Base-by-base conservation (phyloP, 2,329 filamentous ascomycete genomes). In the Aspergillus clavatus region DNA sequence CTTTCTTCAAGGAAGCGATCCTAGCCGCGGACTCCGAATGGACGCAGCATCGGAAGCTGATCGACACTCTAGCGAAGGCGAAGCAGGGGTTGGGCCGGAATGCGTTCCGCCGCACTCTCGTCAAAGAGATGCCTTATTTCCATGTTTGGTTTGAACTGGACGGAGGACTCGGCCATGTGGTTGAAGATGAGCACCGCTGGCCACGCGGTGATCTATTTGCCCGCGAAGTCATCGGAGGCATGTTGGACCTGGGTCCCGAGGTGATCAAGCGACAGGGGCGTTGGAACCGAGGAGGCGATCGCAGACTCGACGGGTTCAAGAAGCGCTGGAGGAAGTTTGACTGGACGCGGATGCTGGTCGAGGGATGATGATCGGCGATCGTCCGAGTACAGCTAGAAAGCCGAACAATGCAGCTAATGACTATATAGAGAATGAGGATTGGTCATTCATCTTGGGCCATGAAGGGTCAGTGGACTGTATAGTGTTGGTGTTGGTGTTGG, bases 91-190 rank as follows among this genome's bases (percentile, higher is more conserved):
- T 89, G 50, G 93, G 91, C 0, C 86, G 86, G 60, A 68, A 79
- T 42, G 90, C 93, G 1, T 98, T 98, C 66, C 79, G 91, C 1
- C 78, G 83, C 45, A 85, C 80, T 16, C 75, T 98, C 49, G 88
- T 87, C 10, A 95, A 94, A 71, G 91, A 98, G 72, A 91, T 94
- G 87, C 91, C 94, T 0, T 98, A 98, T 66, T 98, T 98, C 60
- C 93, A 98, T 66, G 91, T 84, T 16, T 98, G 91, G 90, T 97
- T 97, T 63, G 81, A 82, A 42, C 73, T 98, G 1, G 90, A 98
- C 62, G 93, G 93, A 2, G 93, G 93, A 0, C 70, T 98, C 53
- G 93, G 89, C 0, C 93, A 98, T 65, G 76, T 98, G 7, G 87
- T 98, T 0, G 93, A 98, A 69, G 87, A 98, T 57, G 74, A 82